phyloP scores from a whole-genome alignment of 164 flowering plant species.

The Amborella trichopoda region DNA sequence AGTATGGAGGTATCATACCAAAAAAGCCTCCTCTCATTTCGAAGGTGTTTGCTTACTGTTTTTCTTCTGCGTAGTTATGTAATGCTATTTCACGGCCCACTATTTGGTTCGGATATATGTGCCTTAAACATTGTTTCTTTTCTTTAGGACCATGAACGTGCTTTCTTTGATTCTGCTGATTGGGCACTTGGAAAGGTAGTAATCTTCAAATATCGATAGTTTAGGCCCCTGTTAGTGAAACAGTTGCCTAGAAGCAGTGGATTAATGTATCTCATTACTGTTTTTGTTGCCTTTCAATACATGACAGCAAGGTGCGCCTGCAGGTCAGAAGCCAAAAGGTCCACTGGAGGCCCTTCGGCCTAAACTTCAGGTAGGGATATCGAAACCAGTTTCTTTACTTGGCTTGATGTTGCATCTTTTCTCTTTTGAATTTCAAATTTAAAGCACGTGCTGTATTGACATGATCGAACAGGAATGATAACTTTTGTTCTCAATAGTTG shows the following conservation, averaged over 20 bases:
- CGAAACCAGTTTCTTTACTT: too few relatives aligned
- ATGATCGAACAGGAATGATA: too few relatives aligned
- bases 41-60: constrained; percentile 30
- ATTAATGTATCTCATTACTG: too few relatives aligned
- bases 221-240: too few relatives aligned
- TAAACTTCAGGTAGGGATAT: constrained; percentile 1
- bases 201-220: too few relatives aligned
- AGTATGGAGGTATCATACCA: constrained; percentile 77
- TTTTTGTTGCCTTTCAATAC: too few relatives aligned
- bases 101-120: neutral
- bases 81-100: neutral
- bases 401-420: too few relatives aligned
- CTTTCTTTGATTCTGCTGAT: constrained; percentile 97
- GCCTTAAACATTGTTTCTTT: neutral
- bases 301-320: neutral
- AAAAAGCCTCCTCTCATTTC: constrained; percentile 80
- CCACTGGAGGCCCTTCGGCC: constrained; percentile 75
- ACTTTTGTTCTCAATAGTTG: too few relatives aligned
- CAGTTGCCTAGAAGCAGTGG: too few relatives aligned
- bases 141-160: constrained; percentile 85
- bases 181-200: constrained; percentile 95
- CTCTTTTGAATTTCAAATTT: too few relatives aligned
- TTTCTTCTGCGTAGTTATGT: neutral
- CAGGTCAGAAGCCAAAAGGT: constrained; percentile 3
- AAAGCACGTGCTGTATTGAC: too few relatives aligned